A percentile compares a stretch with the other conserved stretches of the same genome.
phyloP scores from a whole-genome alignment of 2,329 filamentous ascomycete species.

The Colletotrichum horii region DNA sequence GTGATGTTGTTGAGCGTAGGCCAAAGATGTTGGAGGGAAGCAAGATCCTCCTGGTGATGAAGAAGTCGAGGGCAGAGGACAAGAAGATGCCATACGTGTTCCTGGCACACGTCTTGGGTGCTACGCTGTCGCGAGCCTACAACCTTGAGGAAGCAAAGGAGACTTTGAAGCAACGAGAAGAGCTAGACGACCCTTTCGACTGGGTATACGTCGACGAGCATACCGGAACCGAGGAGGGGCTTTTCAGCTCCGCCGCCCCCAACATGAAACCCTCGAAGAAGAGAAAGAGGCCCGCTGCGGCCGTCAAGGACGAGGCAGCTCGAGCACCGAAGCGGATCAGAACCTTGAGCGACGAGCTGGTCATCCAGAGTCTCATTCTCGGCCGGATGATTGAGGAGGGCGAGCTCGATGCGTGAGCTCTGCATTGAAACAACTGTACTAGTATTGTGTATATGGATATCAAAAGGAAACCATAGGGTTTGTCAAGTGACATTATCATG shows the following conservation, averaged over 20 bases:
- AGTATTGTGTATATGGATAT: background rate
- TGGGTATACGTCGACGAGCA: constrained; percentile 82
- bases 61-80: constrained; percentile 65
- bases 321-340: constrained; percentile 58
- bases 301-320: constrained; percentile 24
- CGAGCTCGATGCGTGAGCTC: constrained; percentile 37
- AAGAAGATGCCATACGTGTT: constrained; percentile 79
- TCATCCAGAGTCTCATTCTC: constrained; percentile 91
- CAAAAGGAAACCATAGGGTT: background rate
- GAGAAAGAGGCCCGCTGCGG: constrained; percentile 36
- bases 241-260: constrained; percentile 41
- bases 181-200: constrained; percentile 60
- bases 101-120: constrained; percentile 78
- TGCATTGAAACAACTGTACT: background rate
- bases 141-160: constrained; percentile 70
- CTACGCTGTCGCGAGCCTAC: constrained; percentile 69
- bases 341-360: constrained; percentile 82
- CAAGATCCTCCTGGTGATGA: constrained; percentile 75
- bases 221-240: constrained; percentile 55
- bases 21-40: constrained; percentile 67
- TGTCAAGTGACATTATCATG: background rate
- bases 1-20: constrained; percentile 62
- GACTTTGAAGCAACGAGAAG: constrained; percentile 57
- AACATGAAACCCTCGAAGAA: constrained; percentile 42
- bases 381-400: constrained; percentile 75